Evolutionary conservation across 441 rosid genomes (phyloP), one percentile per base, ranked within the genome.

Genomic region (Eutrema salsugineum): DNA sequence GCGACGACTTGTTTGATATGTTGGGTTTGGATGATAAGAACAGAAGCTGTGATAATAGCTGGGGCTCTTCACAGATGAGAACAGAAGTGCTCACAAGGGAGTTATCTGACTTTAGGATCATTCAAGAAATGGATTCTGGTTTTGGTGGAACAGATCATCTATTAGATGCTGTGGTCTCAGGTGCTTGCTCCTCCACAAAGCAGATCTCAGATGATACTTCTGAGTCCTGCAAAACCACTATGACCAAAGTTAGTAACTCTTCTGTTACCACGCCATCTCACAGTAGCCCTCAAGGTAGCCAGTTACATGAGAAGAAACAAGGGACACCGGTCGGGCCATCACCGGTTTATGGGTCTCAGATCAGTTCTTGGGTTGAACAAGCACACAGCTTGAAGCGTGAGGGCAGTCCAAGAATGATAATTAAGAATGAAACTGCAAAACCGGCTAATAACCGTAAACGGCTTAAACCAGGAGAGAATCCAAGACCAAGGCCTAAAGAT

Each of bases 401-500:
- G 40, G 57, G 62, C 39, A 90, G 87, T 81, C 87, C 96, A 48
- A 92, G 84, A 86, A 84, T 76, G 86, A 85, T 80, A 17, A 66
- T 36, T 2, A 91, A 80, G 47, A 87, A 85, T 35, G 94, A 88
- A 80, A 60, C 63, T 16, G 65, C 79, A 27, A 92, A 92, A 80
- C 84, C 93, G 11, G 20, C 46, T 43, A 71, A 39, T 53, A 89
- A 81, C 77, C 90, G 95, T 44, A 95, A 92, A 72, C 86, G 97
- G 72, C 85, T 88, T 72, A 95, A 89, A 80, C 91, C 92, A 32
- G 99, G 99, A 70, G 98, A 95, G 85, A 95, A 84, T 44, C 92
- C 98, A 50, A 83, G 96, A 74, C 97, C 98, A 20, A 88, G 98
- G 86, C 99, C 99, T 17, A 95, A 91, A 82, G 99, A 95, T 82